Base-by-base conservation (phyloP, 2,329 filamentous ascomycete genomes). In the Triangularia verruculosa region DNA sequence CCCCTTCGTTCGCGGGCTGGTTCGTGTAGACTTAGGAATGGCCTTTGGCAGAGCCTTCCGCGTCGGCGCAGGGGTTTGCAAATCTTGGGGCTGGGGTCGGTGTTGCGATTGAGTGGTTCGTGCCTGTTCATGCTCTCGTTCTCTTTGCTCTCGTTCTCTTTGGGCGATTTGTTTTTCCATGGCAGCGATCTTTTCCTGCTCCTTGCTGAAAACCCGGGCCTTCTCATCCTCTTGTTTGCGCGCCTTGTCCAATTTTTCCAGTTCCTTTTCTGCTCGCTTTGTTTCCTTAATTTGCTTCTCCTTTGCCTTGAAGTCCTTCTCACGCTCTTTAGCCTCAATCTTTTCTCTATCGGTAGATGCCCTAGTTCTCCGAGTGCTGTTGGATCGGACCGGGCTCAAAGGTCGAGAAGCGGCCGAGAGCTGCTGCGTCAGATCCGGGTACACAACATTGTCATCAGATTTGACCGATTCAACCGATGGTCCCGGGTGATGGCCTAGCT, bases 161-260 rank as follows among this genome's bases (percentile, higher is more conserved):
- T 85, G 83, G 1, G 79, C 77, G 43, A 83, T 70, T 65, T 84
- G 71, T 69, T 81, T 81, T 73, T 86, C 84, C 81, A 84, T 68
- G 39, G 62, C 65, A 2, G 65, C 67, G 25, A 67, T 61, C 56
- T 62, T 67, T 25, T 71, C 69, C 15, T 71, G 69, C 54, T 71
- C 69, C 57, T 71, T 68, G 64, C 53, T 64, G 22, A 67, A 66
- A 12, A 64, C 62, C 4, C 64, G 60, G 1, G 64, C 64, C 56
- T 66, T 70, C 17, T 70, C 68, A 17, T 69, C 62, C 25, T 70
- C 69, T 24, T 70, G 66, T 80, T 79, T 6, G 86, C 89, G 72
- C 2, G 90, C 91, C 68, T 89, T 85, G 5, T 88, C 82, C 72
- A 92, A 89, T 74, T 89, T 89, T 69, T 88, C 85, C 8, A 89